Evolutionary conservation across 2,329 filamentous ascomycete species (phyloP), one percentile per base, ranked within the genome.

Genomic region (Penicillium sp.): DNA sequence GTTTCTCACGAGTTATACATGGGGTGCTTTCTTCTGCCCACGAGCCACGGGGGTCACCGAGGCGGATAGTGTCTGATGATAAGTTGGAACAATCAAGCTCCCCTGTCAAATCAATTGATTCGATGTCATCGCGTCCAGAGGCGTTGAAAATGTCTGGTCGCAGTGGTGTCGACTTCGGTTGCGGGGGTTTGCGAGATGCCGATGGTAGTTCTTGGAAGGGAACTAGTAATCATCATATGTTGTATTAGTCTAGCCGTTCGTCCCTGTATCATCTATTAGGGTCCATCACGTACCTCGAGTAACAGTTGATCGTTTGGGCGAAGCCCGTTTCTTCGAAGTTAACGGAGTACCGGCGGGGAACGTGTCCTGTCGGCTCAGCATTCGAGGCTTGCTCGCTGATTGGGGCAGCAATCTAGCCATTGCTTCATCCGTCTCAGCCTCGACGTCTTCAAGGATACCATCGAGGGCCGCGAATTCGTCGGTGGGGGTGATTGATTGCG

Each of bases 331-430:
- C 47, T 57, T 64, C 1, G 58, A 43, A 4, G 53, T 55, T 18
- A 52, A 63, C 11, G 61, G 61, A 12, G 57, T 56, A 13, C 53
- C 46, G 13, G 53, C 42, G 28, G 55, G 49, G 10, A 52, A 46
- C 10, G 57, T 55, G 29, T 67, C 64, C 8, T 50, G 36, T n/a
- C 51, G 56, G 52, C 65, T 72, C 35, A 74, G 57, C 58, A 75
- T 60, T 41, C 65, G 70, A 52, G 72, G 64, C 54, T 73, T 72
- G 27, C 64, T 65, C 49, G 63, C 59, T 12, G 71, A 71, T 38
- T 68, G 65, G 8, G 73, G 69, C 53, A 73, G 62, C 51, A 77
- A 57, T 57, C 73, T 67, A 56, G 74, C 74, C 75, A 77, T 77
- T 49, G 56, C 46, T 16, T 65, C 61, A 14, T 60, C 55, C 46